phyloP scores from a whole-genome alignment of 495 filamentous ascomycete genomes.

The Parathielavia hyrcaniae region DNA sequence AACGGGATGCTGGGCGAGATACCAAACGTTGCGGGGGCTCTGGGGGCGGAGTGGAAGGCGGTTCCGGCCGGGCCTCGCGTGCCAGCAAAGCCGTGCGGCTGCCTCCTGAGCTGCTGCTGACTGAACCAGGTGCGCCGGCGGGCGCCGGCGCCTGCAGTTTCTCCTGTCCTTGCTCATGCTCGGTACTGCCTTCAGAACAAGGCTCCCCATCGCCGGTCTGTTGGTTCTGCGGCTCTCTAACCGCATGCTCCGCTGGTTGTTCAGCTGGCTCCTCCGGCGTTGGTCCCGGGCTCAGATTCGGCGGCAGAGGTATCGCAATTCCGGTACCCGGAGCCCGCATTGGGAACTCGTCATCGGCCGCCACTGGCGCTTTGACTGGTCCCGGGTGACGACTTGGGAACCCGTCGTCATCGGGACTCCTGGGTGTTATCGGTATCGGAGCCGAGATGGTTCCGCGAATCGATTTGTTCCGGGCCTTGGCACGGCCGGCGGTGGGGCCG shows the following conservation, averaged over 20 bases:
- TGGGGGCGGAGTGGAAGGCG: conserved; percentile 24
- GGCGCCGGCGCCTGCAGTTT: neutral
- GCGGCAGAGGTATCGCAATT: conserved; percentile 31
- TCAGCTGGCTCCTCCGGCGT: conserved; percentile 23
- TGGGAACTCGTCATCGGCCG: conserved; percentile 38
- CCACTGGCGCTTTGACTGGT: conserved; percentile 27
- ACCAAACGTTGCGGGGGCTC: conserved; percentile 15
- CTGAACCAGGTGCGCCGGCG: neutral
- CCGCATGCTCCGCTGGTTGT: neutral
- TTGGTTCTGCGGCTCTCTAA: neutral
- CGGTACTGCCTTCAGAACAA: neutral
- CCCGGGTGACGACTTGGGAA: conserved; percentile 43
- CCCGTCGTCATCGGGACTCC: conserved; percentile 39
- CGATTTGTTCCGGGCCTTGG: conserved; percentile 36
- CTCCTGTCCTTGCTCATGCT: conserved; percentile 2
- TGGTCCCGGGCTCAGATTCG: conserved; percentile 19
- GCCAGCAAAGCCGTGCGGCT: conserved; percentile 16
- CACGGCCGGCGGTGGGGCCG: conserved; percentile 34
- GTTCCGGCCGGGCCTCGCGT: conserved; percentile 20
- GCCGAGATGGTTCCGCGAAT: conserved; percentile 49
- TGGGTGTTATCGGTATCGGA: conserved; percentile 45
- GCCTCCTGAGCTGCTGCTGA: conserved; percentile 9
- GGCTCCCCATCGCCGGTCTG: neutral
- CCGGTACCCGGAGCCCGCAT: conserved; percentile 37
- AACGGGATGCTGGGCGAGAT: conserved; percentile 13